Conservation (phyloP, 2,329 filamentous ascomycete species). For the Neonectria ditissima region DNA sequence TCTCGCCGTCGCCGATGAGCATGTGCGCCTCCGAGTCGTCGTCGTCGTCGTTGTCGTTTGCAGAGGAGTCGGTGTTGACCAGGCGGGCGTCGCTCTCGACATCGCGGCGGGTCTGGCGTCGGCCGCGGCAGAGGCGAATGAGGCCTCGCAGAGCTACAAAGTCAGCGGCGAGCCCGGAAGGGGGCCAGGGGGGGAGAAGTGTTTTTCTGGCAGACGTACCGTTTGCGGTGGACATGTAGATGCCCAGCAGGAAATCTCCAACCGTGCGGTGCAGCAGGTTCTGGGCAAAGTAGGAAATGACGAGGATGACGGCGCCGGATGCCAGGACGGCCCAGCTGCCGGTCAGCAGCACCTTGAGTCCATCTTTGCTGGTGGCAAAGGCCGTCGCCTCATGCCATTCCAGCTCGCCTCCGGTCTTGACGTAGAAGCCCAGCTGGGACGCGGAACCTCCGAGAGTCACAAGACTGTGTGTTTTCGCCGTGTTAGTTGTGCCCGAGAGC, state of each 20-base stretch:
- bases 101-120: neutral
- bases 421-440: conserved; percentile 49
- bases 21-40: conserved; percentile 26
- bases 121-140: conserved; percentile 10
- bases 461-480: conserved; percentile 31
- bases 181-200: no score
- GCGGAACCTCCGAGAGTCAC: conserved; percentile 45
- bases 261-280: conserved; percentile 40
- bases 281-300: conserved; percentile 41
- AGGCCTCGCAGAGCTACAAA: conserved; percentile 1
- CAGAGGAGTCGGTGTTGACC: conserved; percentile 18
- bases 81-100: conserved; percentile 1
- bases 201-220: conserved; percentile 30
- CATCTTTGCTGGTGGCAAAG: conserved; percentile 47
- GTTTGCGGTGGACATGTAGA: conserved; percentile 25
- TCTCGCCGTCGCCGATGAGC: conserved; percentile 27
- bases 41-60: conserved; percentile 15
- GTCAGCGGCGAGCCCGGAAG: neutral
- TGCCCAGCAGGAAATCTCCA: conserved; percentile 33
- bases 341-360: conserved; percentile 48
- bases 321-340: conserved; percentile 45
- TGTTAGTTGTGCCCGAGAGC: neutral
- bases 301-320: conserved; percentile 37
- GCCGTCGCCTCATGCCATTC: conserved; percentile 48
- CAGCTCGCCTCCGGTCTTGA: conserved; percentile 48